These are phyloP conservation scores for Erodium maritimum DNA, from an alignment of 345 rosid genomes.

Conservation along the genomic window DNA sequence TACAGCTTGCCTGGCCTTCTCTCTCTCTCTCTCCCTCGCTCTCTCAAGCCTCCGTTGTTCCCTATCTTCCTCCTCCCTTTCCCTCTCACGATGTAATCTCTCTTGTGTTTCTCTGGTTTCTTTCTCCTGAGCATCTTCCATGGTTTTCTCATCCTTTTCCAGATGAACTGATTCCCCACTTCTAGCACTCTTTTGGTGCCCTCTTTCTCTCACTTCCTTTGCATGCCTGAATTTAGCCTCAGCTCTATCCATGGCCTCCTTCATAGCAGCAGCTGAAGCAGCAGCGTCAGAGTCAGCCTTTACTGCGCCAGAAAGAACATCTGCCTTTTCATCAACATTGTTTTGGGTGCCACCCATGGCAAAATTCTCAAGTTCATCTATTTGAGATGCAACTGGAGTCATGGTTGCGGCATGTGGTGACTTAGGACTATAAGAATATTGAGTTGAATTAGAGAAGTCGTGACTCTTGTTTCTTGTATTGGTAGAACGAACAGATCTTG, in stretches of 20 bases:
- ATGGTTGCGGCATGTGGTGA: conserved; percentile 27
- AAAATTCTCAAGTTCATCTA: conserved; percentile 81
- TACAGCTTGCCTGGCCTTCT: conserved; percentile 72
- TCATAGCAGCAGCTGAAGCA: conserved; percentile 93
- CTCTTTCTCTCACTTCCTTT: conserved; percentile 75
- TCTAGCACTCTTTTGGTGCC: conserved; percentile 54
- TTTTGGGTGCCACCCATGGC: conserved; percentile 32
- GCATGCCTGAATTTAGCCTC: conserved; percentile 88
- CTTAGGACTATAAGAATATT: conserved; percentile 31
- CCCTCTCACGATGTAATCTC: conserved; percentile 43
- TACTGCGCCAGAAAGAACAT: conserved; percentile 42
- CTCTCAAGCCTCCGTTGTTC: conserved; percentile 51
- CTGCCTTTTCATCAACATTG: conserved; percentile 33
- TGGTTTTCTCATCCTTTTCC: conserved; percentile 31
- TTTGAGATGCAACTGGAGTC: conserved; percentile 38
- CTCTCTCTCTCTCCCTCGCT: conserved; percentile 55
- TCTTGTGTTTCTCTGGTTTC: conserved; percentile 51
- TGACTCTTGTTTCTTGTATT: conserved; percentile 40
- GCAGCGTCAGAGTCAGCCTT: conserved; percentile 59
- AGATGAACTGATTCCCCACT: conserved; percentile 44
- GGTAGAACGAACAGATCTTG: conserved; percentile 25
- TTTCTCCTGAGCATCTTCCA: conserved; percentile 43
- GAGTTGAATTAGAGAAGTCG: conserved; percentile 36
- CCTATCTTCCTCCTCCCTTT: conserved; percentile 54
- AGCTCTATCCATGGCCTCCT: conserved; percentile 97